These are phyloP conservation scores for Polygonum aviculare DNA, from an alignment of 148 eudicot genomes.

Conservation along the genomic window DNA sequence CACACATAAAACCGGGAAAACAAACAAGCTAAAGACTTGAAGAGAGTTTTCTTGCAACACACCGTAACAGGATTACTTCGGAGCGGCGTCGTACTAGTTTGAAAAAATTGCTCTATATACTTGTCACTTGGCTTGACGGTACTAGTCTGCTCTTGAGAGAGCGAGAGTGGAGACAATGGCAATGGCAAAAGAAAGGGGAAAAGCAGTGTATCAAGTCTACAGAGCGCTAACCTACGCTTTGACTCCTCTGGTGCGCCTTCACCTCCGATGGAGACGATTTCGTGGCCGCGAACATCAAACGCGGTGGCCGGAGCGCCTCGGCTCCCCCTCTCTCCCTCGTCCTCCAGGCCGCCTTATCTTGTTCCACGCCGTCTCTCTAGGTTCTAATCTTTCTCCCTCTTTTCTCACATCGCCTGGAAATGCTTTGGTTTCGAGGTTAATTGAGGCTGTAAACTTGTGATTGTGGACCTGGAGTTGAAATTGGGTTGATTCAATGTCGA, in stretches of 20 bases:
- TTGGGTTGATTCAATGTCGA: not conserved
- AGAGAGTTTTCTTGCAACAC: no score
- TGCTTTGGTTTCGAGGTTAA: not conserved
- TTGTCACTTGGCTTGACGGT: not conserved
- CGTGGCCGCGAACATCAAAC: constrained; percentile 64
- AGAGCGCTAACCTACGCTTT: constrained; percentile 44
- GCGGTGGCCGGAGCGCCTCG: constrained; percentile 86
- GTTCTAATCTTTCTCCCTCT: constrained; percentile 20
- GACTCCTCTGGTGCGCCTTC: constrained; percentile 61
- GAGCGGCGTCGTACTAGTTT: not conserved
- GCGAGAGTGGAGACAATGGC: not conserved
- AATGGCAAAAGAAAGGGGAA: constrained; percentile 43
- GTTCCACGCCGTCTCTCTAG: constrained; percentile 96
- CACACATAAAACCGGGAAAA: no score
- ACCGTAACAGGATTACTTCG: no score
- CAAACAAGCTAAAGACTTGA: no score
- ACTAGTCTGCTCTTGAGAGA: not conserved
- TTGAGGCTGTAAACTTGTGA: not conserved
- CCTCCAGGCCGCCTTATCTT: constrained; percentile 71
- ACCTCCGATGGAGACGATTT: constrained; percentile 58
- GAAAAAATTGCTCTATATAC: not conserved
- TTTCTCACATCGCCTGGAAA: not conserved
- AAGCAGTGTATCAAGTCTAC: constrained; percentile 49
- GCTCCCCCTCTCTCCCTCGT: constrained; percentile 63
- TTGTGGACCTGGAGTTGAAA: not conserved